Evolutionary conservation across 1,139 yeast species (phyloP), one percentile per base, ranked within the genome.

Genomic region (Candida sp.): DNA sequence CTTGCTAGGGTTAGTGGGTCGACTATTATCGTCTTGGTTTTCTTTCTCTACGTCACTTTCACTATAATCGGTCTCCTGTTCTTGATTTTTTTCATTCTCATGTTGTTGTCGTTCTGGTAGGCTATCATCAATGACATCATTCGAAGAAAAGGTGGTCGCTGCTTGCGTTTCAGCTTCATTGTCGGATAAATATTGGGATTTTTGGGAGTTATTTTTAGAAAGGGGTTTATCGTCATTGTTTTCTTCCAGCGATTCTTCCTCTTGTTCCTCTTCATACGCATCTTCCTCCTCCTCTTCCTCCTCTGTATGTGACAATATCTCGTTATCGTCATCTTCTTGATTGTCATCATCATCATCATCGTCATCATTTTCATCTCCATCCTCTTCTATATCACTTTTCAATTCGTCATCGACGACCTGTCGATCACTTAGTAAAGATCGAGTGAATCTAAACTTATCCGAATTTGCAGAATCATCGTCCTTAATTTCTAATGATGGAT

Each of bases 91-190:
- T 21, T 33, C 12, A 33, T 11, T 21, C 8, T 38, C 29, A 2
- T 5, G 19, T 7, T 12, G 12, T 9, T 34, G 22, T 25, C 40
- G 22, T 4, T 27, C 42, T 11, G 36, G 40, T 21, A 43, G 35
- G 33, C 45, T 45, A 38, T 43, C 47, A 22, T 43, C 47, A 40
- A 45, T 27, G 5, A 44, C 27, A 30, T 40, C 44, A 43, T 35
- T 39, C 9, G 45, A 30, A 7, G 42, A 15, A 11, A 22, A 21
- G 1, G 22, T 30, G 6, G 2, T 29, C n/a, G 36, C 11, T 5
- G 21, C 5, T 11, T n/a, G 36, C 11, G 9, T 19, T 5, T 5
- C 36, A n/a, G 4, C 19, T 15, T 15, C 15, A 11, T 35, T 5
- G 33, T 29, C 23, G 19, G 19, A 15, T 15, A 15, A 15, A 15